phyloP scores from a whole-genome alignment of 2,329 filamentous ascomycete genomes.

The Pseudogymnoascus sp. region DNA sequence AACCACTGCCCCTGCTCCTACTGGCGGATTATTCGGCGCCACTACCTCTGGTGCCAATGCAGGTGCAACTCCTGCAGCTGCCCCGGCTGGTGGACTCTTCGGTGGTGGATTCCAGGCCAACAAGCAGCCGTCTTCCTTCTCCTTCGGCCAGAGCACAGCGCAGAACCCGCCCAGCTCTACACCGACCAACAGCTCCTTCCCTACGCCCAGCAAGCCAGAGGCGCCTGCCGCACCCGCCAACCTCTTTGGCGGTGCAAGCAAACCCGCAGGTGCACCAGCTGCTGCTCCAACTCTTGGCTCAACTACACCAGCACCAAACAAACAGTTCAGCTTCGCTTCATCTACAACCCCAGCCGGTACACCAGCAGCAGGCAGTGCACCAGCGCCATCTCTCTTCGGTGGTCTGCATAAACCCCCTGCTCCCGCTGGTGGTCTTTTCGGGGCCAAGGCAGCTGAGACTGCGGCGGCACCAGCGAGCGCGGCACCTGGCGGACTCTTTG shows the following conservation, averaged over 20 bases:
- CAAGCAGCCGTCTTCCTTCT: constrained; percentile 10
- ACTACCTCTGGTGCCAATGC: background rate
- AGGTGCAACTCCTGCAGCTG: constrained; percentile 14
- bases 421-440: constrained; percentile 25
- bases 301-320: constrained; percentile 22
- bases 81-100: constrained; percentile 27
- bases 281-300: constrained; percentile 13
- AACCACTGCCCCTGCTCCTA: constrained; percentile 18
- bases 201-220: background rate
- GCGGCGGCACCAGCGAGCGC: constrained; percentile 21
- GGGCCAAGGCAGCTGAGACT: constrained; percentile 20
- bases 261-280: constrained; percentile 3
- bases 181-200: background rate
- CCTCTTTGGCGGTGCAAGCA: constrained; percentile 8
- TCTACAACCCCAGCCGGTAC: constrained; percentile 4
- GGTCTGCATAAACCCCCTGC: background rate
- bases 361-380: background rate
- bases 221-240: background rate
- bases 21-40: constrained; percentile 18
- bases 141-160: background rate
- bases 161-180: background rate
- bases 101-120: constrained; percentile 13
- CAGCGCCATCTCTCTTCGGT: constrained; percentile 13
- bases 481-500: constrained; percentile 15
- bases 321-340: constrained; percentile 9